Conservation (phyloP, 257 asterid species). For the Solanum ossicruentum region DNA sequence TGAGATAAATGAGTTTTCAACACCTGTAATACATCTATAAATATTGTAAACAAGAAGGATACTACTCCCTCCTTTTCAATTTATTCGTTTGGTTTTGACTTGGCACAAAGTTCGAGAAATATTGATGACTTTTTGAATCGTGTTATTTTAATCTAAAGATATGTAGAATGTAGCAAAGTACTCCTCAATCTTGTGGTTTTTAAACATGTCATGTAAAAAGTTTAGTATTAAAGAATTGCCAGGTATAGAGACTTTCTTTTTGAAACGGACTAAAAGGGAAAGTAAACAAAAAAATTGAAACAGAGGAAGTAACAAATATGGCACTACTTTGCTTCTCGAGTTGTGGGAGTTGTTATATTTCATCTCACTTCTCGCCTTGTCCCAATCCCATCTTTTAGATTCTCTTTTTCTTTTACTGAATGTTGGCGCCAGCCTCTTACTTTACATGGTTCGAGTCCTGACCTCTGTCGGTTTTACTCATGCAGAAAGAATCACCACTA, state of each 20-base stretch:
- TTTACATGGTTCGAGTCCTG: background rate
- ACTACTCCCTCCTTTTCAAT: background rate
- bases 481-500: slow-evolving; percentile 69
- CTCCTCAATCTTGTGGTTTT: no score
- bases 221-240: no score
- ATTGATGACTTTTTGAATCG: no score
- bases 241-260: no score
- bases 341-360: background rate
- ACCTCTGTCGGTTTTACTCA: background rate
- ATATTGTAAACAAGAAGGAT: background rate
- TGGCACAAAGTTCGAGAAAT: background rate
- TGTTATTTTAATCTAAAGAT: no score
- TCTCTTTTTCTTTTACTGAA: background rate
- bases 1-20: background rate
- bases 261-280: background rate
- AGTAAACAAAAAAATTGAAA: background rate
- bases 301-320: background rate
- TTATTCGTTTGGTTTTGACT: background rate
- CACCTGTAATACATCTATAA: background rate
- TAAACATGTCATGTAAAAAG: no score
- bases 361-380: background rate
- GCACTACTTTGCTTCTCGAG: background rate
- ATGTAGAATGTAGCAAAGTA: no score
- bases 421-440: background rate
- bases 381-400: background rate